phyloP scores from a whole-genome alignment of 2,329 filamentous ascomycete species.

The Penicillium thymicola region DNA sequence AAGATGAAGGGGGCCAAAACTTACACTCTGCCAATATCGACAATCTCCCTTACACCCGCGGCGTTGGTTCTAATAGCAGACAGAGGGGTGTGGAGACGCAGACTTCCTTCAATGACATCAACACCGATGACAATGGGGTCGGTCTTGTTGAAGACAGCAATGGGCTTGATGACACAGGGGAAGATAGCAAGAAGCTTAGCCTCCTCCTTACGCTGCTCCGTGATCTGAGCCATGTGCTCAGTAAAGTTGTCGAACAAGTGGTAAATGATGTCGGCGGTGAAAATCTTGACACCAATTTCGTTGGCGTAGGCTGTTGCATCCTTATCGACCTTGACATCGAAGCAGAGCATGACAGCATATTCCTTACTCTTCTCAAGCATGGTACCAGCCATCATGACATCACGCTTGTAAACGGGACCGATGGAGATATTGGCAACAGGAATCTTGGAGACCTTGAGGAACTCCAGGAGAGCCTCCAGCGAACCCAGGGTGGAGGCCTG shows the following conservation, averaged over 20 bases:
- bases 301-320: slow-evolving; percentile 89
- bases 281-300: slow-evolving; percentile 93
- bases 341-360: slow-evolving; percentile 98
- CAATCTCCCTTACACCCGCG: slow-evolving; percentile 75
- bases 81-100: slow-evolving; percentile 85
- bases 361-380: slow-evolving; percentile 97
- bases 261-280: slow-evolving; percentile 98
- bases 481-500: slow-evolving; percentile 97
- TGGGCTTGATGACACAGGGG: slow-evolving; percentile 84
- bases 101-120: slow-evolving; percentile 86
- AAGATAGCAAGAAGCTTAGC: slow-evolving; percentile 94
- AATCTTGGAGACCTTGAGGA: slow-evolving; percentile 93
- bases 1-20: slow-evolving; percentile 38
- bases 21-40: slow-evolving; percentile 89
- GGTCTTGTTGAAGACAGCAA: slow-evolving; percentile 98
- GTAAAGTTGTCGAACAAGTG: slow-evolving; percentile 97
- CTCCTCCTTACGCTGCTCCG: slow-evolving; percentile 93
- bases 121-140: slow-evolving; percentile 92
- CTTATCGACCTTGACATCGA: slow-evolving; percentile 99
- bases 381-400: slow-evolving; percentile 87
- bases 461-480: slow-evolving; percentile 91
- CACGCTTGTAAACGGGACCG: slow-evolving; percentile 94
- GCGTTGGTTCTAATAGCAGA: slow-evolving; percentile 80
- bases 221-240: slow-evolving; percentile 82
- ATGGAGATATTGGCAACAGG: slow-evolving; percentile 97